Base-by-base conservation (phyloP, 148 eudicot genomes). In the Rhododendron simsii region DNA sequence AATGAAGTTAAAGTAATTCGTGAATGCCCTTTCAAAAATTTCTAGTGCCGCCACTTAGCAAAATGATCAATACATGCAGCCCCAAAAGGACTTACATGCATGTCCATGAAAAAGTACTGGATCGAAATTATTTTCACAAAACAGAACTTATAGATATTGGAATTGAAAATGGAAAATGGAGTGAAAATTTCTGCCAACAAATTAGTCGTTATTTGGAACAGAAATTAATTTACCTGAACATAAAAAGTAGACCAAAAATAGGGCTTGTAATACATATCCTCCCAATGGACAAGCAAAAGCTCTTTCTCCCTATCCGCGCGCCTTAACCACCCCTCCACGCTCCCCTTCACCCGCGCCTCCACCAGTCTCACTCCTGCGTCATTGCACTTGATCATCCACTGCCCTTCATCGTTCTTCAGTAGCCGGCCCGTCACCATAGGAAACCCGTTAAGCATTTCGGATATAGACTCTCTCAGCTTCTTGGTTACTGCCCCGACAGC, bases 371-470 rank as follows among this genome's bases (percentile, higher is more conserved):
- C 84, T 14, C 98, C 96, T 0, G 95, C 93, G 85, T 95, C 96
- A 74, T 95, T 95, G 81, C 94, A 94, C 47, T 92, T 94, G 83
- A 95, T 81, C 89, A 65, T 89, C 98, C 96, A 94, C 20, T 90
- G 86, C 9, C 92, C 93, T 20, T 87, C 85, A 0, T 91, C 88
- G 37, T 67, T 78, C 87, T 63, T 93, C 39, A 88, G 26, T 41
- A 94, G 59, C 86, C 98, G 87, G 45, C 96, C 98, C 0, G 91
- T 87, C 47, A 87, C 83, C 0, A 81, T 47, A 0, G 94, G 94
- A 80, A 63, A 95, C 84, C 87, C 83, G 2, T 81, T 63, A 0
- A 93, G 89, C 85, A 88, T 61, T 75, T 94, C 91, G 0, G 95
- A 37, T 5, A 93, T 12, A 9, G 89, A 81, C n/a, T 87, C 91